Base-by-base conservation (phyloP, 345 rosid genomes). In the Citrus medica region DNA sequence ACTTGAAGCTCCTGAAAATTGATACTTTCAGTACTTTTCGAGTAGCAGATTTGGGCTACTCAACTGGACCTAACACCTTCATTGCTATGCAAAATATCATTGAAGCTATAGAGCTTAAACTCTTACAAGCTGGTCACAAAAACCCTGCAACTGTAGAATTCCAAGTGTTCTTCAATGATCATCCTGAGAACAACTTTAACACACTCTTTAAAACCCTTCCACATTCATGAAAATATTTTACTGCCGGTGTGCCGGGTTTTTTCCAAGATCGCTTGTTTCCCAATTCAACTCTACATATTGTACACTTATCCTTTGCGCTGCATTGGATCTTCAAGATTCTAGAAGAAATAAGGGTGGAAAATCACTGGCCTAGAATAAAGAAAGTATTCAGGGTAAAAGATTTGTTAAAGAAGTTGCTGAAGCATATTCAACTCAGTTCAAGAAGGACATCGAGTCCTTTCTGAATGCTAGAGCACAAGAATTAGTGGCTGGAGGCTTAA, bases 231-330 rank as follows among this genome's bases (percentile, higher is more conserved):
- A 46, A 27, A 25, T 69, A 78, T 24, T 84, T 75, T 37, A 76
- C 74, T 0, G 68, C 73, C 0, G 80, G 76, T 0, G 88, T 77
- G 1, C 86, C 86, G 0, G 88, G 90, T 65, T 81, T 86, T 3
- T 85, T 85, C 16, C 74, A 85, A 38, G 53, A 76, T 8, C 78
- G 88, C 38, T 79, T 90, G 56, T 82, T 90, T 61, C 90, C 93
- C 0, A 82, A 66, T 9, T 69, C 74, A 19, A 81, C 78, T 13
- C 73, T 87, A 21, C 91, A 88, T 37, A 22, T 88, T 17, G 87
- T 63, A 2, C 79, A 86, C 63, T 69, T 75, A 62, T 82, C 85
- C 33, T 74, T 17, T 46, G 73, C 88, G 5, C 71, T 90, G 19
- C 85, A 80, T 24, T 88, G 85, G 82, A 68, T 88, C 67, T 87